phyloP scores from a whole-genome alignment of 2,329 filamentous ascomycete genomes.

The Fusarium tricinctum region DNA sequence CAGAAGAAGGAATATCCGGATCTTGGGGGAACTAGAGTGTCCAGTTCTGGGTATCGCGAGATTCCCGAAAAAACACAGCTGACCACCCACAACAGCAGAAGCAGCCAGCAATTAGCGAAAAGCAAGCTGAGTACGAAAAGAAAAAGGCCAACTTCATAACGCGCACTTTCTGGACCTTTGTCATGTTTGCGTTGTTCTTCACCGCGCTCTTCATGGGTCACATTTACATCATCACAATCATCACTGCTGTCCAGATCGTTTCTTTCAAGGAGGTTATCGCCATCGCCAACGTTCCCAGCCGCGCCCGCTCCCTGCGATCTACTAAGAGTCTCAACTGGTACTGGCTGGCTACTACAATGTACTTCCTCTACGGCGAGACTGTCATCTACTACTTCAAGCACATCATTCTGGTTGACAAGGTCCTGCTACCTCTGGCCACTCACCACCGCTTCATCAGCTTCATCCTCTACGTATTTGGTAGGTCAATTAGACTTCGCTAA shows the following conservation, averaged over 20 bases:
- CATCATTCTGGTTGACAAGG: conserved; percentile 93
- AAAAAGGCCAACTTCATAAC: conserved; percentile 99
- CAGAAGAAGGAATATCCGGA: not conserved
- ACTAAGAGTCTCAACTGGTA: conserved; percentile 99
- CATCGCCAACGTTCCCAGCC: conserved; percentile 93
- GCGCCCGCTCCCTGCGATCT: conserved; percentile 89
- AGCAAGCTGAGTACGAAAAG: conserved; percentile 86
- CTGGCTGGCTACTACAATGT: conserved; percentile 98
- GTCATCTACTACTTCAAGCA: conserved; percentile 99
- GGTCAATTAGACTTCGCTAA: conserved; percentile 47
- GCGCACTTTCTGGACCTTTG: conserved; percentile 95
- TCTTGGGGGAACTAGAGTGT: not conserved
- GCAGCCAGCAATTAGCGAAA: conserved; percentile 57
- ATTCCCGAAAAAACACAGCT: not conserved
- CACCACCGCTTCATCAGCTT: conserved; percentile 99
- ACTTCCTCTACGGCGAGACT: conserved; percentile 98
- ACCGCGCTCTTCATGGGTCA: conserved; percentile 93
- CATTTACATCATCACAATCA: conserved; percentile 94
- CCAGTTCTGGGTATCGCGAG: not conserved
- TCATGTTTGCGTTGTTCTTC: conserved; percentile 97
- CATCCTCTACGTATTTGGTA: conserved; percentile 96
- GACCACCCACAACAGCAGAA: conserved; percentile 55
- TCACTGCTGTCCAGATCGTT: conserved; percentile 94
- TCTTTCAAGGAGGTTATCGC: conserved; percentile 99
- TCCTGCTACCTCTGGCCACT: conserved; percentile 91